Percentiles rank a stretch among this genome's conserved stretches.
Evolutionary conservation across 2,329 filamentous ascomycete genomes (phyloP).

Genomic region (Neoarthrinium moseri): DNA sequence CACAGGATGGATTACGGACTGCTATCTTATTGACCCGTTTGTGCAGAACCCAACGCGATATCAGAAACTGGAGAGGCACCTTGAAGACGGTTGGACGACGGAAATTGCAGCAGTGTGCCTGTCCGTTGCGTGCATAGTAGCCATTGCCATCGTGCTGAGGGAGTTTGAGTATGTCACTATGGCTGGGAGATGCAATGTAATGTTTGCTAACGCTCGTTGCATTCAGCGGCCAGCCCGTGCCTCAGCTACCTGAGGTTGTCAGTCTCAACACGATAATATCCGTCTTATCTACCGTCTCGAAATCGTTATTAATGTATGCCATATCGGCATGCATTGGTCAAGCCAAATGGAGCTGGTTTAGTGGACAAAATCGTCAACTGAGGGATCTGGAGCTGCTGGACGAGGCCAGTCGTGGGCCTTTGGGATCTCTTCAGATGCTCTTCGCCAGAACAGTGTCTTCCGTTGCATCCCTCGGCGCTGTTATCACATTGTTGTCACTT

Average conservation of each 20-base stretch:
- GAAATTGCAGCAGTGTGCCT: neutral
- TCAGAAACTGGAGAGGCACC: neutral
- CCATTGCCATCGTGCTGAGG: neutral
- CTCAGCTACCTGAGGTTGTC: neutral
- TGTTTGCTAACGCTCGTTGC: neutral
- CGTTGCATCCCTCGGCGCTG: neutral
- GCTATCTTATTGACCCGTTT: no score
- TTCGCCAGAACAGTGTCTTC: neutral
- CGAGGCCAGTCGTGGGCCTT: conserved; percentile 4
- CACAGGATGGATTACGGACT: no score
- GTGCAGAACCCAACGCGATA: no score
- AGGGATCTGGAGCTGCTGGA: conserved; percentile 1
- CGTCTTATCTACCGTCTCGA: neutral
- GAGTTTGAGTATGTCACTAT: neutral
- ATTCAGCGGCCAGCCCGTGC: neutral
- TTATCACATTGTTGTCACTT: neutral
- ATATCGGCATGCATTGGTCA: conserved; percentile 9
- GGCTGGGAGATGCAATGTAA: no score
- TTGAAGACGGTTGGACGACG: neutral
- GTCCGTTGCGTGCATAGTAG: neutral
- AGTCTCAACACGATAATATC: conserved; percentile 3
- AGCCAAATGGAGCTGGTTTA: conserved; percentile 9
- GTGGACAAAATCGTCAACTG: neutral
- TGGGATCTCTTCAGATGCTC: neutral
- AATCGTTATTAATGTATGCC: conserved; percentile 4